These are phyloP conservation scores for Salix koriyanagi DNA, from an alignment of 345 rosid species.

Conservation along the genomic window DNA sequence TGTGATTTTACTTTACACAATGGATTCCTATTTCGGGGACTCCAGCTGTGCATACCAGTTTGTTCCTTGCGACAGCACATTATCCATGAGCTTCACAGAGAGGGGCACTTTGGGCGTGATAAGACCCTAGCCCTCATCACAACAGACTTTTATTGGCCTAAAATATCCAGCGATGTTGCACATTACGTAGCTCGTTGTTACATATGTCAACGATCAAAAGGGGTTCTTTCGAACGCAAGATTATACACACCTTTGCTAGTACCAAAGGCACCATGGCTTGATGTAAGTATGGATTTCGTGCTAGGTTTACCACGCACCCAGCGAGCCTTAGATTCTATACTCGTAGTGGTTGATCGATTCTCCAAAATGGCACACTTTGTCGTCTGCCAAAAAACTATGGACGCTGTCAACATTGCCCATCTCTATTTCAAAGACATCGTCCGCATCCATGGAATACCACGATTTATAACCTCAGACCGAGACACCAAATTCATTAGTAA, in stretches of 20 bases:
- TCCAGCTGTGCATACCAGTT: not conserved
- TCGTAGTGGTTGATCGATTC: not conserved
- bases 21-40: not conserved
- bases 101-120: not conserved
- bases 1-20: not conserved
- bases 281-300: not conserved
- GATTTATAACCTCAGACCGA: not conserved
- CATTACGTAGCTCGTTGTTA: not conserved
- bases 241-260: not conserved
- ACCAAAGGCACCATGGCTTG: not conserved
- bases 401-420: not conserved
- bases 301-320: not conserved
- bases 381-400: not conserved
- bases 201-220: not conserved
- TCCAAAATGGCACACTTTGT: not conserved
- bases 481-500: not conserved
- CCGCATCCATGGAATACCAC: not conserved
- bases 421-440: not conserved
- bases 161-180: not conserved
- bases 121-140: not conserved
- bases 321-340: not conserved
- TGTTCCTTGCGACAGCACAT: not conserved
- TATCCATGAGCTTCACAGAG: not conserved
- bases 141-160: not conserved
- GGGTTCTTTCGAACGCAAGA: not conserved